Percentiles rank a stretch among this genome's conserved stretches.
Conservation (phyloP, 2,329 filamentous ascomycete species). For the Meredithiella fracta region DNA sequence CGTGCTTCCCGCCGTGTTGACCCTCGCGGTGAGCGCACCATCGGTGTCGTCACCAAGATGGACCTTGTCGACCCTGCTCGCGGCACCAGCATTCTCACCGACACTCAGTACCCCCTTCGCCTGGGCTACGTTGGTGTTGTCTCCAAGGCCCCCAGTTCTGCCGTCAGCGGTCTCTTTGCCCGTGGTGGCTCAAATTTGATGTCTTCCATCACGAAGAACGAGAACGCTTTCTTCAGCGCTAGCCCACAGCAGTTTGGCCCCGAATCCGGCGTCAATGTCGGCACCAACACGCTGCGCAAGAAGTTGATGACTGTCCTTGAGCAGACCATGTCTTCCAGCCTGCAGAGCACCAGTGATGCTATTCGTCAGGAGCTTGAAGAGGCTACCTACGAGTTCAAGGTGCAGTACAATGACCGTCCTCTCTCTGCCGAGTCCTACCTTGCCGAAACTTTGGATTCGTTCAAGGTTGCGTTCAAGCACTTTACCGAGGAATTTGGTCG, state of each 20-base stretch:
- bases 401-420: conserved; percentile 94
- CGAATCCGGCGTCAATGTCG: conserved; percentile 56
- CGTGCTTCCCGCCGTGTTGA: conserved; percentile 83
- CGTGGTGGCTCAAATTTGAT: conserved; percentile 67
- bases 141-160: conserved; percentile 53
- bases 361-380: conserved; percentile 93
- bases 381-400: conserved; percentile 96
- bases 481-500: conserved; percentile 83
- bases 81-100: conserved; percentile 61
- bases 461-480: conserved; percentile 95
- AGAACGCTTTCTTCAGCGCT: conserved; percentile 69
- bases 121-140: conserved; percentile 94
- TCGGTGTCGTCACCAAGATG: conserved; percentile 99
- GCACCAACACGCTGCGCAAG: conserved; percentile 74
- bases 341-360: conserved; percentile 77
- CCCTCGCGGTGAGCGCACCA: conserved; percentile 84
- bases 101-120: conserved; percentile 87
- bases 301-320: conserved; percentile 96
- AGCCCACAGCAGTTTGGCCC: conserved; percentile 68
- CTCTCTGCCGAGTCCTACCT: conserved; percentile 92
- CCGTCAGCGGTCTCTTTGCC: conserved; percentile 55
- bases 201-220: conserved; percentile 69
- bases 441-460: conserved; percentile 82
- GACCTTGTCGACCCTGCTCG: conserved; percentile 77
- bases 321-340: conserved; percentile 86